Percentiles rank a stretch among this genome's conserved stretches.
Evolutionary conservation across 1,284 basidiomycete species (phyloP).

Genomic region (Cryptococcus maquisensis): DNA sequence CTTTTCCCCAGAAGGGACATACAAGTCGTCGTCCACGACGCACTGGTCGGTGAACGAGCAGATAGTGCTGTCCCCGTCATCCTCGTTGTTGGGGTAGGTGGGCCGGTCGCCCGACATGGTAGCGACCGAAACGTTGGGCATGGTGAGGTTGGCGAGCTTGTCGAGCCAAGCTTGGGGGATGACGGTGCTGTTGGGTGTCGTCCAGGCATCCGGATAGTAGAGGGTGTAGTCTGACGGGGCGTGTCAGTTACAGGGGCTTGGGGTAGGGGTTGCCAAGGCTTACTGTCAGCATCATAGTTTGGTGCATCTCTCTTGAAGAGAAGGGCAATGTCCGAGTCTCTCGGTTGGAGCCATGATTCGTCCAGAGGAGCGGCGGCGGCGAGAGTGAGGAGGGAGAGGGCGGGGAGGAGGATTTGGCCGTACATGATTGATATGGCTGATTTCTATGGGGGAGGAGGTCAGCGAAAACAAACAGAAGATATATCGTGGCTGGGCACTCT

Average conservation of each 20-base stretch:
- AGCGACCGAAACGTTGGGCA: constrained; percentile 29
- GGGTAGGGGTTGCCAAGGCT: background rate
- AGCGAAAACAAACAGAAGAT: background rate
- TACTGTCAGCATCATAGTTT: background rate
- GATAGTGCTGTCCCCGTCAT: constrained; percentile 27
- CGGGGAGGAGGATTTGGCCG: background rate
- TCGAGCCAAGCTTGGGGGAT: constrained; percentile 40
- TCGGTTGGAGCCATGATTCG: constrained; percentile 21
- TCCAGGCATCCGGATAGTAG: constrained; percentile 32
- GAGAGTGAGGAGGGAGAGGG: constrained; percentile 5
- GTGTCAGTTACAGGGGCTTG: background rate
- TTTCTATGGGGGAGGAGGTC: background rate
- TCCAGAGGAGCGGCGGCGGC: constrained; percentile 11
- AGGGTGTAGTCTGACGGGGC: constrained; percentile 19
- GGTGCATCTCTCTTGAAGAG: constrained; percentile 14
- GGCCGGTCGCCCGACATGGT: constrained; percentile 31
- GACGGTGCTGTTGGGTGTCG: constrained; percentile 20
- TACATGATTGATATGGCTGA: background rate
- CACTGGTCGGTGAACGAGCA: constrained; percentile 35
- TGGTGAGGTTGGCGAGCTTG: constrained; percentile 26
- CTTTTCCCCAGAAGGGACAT: constrained; percentile 30
- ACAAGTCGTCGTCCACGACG: constrained; percentile 28
- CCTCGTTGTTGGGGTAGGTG: constrained; percentile 23
- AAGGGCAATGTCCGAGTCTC: constrained; percentile 17
- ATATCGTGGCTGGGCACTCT: too few relatives aligned